Evolutionary conservation across 1,139 yeast species (phyloP).

Genomic region (Yamadazyma dushanensis): DNA sequence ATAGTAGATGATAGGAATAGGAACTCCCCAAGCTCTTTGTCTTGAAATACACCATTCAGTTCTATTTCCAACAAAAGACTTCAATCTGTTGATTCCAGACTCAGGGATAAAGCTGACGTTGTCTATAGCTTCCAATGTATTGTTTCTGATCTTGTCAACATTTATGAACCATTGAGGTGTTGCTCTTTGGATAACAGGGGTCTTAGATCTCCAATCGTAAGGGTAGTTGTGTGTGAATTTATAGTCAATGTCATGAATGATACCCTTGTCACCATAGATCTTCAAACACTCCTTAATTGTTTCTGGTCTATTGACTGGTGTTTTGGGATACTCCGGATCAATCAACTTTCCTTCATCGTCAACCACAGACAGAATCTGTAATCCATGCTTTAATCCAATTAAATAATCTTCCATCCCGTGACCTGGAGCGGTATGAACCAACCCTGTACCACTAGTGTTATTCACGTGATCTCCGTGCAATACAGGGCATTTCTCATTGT

Average conservation of each 20-base stretch:
- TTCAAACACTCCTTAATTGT: conserved; percentile 41
- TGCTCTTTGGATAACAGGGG: conserved; percentile 91
- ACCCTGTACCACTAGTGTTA: conserved; percentile 82
- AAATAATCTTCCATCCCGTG: conserved; percentile 94
- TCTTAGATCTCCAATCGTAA: conserved; percentile 95
- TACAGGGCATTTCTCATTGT: conserved; percentile 54
- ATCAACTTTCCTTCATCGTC: conserved; percentile 70
- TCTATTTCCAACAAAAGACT: conserved; percentile 72
- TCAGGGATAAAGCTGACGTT: conserved; percentile 72
- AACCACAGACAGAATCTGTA: conserved; percentile 73
- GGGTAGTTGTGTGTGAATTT: conserved; percentile 83
- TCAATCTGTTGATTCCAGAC: conserved; percentile 67
- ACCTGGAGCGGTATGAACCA: conserved; percentile 97
- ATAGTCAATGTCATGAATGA: conserved; percentile 50
- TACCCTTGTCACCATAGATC: conserved; percentile 39
- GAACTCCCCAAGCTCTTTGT: conserved; percentile 99
- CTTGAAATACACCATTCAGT: conserved; percentile 98
- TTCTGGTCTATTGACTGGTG: conserved; percentile 57
- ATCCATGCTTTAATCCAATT: conserved; percentile 57
- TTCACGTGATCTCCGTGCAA: conserved; percentile 83
- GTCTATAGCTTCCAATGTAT: conserved; percentile 60
- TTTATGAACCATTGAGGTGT: conserved; percentile 98
- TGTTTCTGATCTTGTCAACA: conserved; percentile 66
- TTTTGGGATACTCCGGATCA: conserved; percentile 46
- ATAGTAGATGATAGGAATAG: conserved; percentile 82